Percentiles rank a stretch among this genome's conserved stretches.
These are phyloP conservation scores for Phytophthora melonis DNA, from an alignment of 352 stramenopile genomes.

Conservation along the genomic window DNA sequence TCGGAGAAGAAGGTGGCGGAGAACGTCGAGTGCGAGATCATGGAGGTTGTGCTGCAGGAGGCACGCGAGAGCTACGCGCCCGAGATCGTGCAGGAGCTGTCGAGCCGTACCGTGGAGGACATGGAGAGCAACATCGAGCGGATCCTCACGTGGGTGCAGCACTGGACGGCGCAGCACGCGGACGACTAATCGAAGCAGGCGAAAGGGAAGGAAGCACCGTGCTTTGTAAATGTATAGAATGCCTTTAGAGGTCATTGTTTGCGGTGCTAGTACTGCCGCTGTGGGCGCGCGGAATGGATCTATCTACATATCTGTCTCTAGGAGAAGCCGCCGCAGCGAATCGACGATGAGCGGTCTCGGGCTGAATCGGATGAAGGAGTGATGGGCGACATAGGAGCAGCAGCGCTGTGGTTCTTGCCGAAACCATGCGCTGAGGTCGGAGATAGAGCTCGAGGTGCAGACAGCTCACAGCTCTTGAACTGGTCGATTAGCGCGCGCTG, in stretches of 20 bases:
- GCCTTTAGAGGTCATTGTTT: conserved; percentile 2
- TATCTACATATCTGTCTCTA: neutral
- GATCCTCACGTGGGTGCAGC: conserved; percentile 92
- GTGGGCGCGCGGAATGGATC: neutral
- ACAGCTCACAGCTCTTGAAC: conserved; percentile 54
- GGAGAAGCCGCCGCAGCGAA: conserved; percentile 48
- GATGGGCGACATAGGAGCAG: conserved; percentile 28
- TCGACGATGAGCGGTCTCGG: conserved; percentile 10
- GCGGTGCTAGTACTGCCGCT: neutral
- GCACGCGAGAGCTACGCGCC: conserved; percentile 94
- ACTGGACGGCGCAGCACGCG: conserved; percentile 88
- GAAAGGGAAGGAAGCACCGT: conserved; percentile 16
- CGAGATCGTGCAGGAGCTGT: conserved; percentile 96
- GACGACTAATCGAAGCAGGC: conserved; percentile 23
- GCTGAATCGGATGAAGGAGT: conserved; percentile 15
- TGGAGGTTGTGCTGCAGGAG: conserved; percentile 98
- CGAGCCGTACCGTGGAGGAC: conserved; percentile 95
- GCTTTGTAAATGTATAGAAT: conserved; percentile 40
- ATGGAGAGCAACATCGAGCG: conserved; percentile 96
- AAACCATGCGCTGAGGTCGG: conserved; percentile 1
- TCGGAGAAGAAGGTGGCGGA: conserved; percentile 96
- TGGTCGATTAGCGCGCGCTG: conserved; percentile 63
- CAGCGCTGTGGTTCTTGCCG: neutral
- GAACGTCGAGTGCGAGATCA: conserved; percentile 99
- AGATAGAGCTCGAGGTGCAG: conserved; percentile 14